These are phyloP conservation scores for Daldinia loculata DNA, from an alignment of 495 filamentous ascomycete genomes.

Conservation along the genomic window DNA sequence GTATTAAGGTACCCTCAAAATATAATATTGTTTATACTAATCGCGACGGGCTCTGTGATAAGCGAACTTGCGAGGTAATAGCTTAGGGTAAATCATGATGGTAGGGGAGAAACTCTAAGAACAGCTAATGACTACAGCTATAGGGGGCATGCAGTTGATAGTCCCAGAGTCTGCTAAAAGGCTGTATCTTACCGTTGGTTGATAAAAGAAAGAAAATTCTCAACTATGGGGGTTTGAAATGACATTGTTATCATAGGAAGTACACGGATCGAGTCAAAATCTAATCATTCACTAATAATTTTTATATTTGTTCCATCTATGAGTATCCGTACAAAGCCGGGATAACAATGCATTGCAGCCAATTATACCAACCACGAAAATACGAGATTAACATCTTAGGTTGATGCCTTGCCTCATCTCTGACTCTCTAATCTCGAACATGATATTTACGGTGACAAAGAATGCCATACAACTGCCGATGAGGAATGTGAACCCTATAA, in stretches of 20 bases:
- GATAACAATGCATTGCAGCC: background rate
- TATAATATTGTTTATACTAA: background rate
- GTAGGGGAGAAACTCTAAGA: background rate
- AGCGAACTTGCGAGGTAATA: background rate
- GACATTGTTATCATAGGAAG: too few relatives aligned
- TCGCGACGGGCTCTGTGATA: background rate
- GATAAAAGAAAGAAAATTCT: too few relatives aligned
- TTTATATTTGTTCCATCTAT: conserved; percentile 12
- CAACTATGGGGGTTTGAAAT: too few relatives aligned
- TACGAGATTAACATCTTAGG: conserved; percentile 76
- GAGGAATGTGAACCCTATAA: conserved; percentile 74
- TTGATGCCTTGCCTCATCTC: conserved; percentile 84
- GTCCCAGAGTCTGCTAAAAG: too few relatives aligned
- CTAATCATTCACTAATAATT: background rate
- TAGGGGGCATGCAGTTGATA: too few relatives aligned
- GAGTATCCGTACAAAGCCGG: background rate
- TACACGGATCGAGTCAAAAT: too few relatives aligned
- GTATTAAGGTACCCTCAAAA: background rate
- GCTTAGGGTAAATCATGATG: background rate
- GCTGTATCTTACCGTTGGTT: too few relatives aligned
- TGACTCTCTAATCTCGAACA: conserved; percentile 92
- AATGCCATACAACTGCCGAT: conserved; percentile 70
- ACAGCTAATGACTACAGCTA: too few relatives aligned
- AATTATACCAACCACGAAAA: background rate
- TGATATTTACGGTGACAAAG: conserved; percentile 89